Base-by-base conservation (phyloP, 2,329 filamentous ascomycete genomes). In the Epichloe brachyelytri region DNA sequence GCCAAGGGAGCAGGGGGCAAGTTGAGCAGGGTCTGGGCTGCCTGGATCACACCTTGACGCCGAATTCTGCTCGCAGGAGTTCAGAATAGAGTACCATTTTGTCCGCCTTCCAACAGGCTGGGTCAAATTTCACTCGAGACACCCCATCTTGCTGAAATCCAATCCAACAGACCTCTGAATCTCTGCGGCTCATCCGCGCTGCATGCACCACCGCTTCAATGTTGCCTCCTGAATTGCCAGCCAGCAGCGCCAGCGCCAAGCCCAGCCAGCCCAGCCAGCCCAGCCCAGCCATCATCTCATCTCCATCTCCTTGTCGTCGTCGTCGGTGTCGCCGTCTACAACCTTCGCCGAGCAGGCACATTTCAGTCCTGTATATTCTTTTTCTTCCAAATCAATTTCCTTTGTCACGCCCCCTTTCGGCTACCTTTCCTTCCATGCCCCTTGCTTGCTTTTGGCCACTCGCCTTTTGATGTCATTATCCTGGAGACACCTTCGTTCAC, bases 21-120 rank as follows among this genome's bases (percentile, higher is more conserved):
- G 22, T 7, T 26, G 22, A 26, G 17, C 6, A 37, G 46, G 46
- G 36, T 17, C 33, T 39, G 36, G 37, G 46, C 36, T 12, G 38
- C 14, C 34, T 33, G 22, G 10, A 17, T 20, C 44, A 5, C 14
- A 30, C 12, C 20, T 17, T 12, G 46, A 34, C 38, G 46, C 46
- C 46, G 38, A 43, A 15, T 44, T 44, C 19, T 44, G 30, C 43
- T 41, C 33, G 26, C 43, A 46, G 50, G 49, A 43, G 51, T 50
- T 51, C 53, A 49, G 46, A 46, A 39, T 48, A 22, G 12, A 51
- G 36, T 37, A 43, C 43, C 38, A 33, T 38, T 43, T 48, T 43
- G 38, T 48, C 34, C 46, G 38, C 36, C 46, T 43, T 48, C 46
- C 46, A 41, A 15, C 37, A 39, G 22, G 12, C 38, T 48, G 46